Base-by-base conservation (phyloP, 805 yeast species). In the Lipomyces sp. region DNA sequence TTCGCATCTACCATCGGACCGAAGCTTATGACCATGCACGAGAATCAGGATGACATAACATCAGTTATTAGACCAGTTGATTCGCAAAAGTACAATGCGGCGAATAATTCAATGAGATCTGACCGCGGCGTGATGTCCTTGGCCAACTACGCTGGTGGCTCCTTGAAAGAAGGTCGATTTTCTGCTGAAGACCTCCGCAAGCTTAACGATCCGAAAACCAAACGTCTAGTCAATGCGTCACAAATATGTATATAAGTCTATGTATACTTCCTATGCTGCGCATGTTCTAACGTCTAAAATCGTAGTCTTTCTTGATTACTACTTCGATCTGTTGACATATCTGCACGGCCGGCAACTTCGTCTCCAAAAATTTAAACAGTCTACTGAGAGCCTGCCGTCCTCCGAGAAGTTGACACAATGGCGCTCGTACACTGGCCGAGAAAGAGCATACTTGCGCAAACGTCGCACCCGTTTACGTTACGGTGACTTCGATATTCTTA, bases 321-420 rank as follows among this genome's bases (percentile, higher is more conserved):
- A 93, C 68, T 91, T 96, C 70, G 98, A 93, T 68, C 82, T 86
- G 81, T 84, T 93, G 70, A 96, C 88, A 65, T 93, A 93, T 65
- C 85, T 91, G 29, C 85, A 90, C 58, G 80, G 81, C 55, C 80
- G 99, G 67, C 80, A 91, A 65, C 87, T 85, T 65, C 79, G 98
- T 51, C 75, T 83, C n/a, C 74, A 76, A 39, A 80, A 84, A 58
- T 93, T 88, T 18, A 77, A 84, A 63, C 66, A 73, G 22, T 79
- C 80, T 47, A 49, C 64, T 6, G 53, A 50, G 14, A 60, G 65
- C 16, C 67, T 62, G 62, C 70, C 63, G 51, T 14, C 66, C 63
- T 61, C 65, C 2, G 77, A 75, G 50, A 72, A 74, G 36, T 75
- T 78, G 43, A 71, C 75, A 19, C 83, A 81, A 58, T 86, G 96